phyloP scores from a whole-genome alignment of 1,284 basidiomycete species.

The Tremellales sp. region DNA sequence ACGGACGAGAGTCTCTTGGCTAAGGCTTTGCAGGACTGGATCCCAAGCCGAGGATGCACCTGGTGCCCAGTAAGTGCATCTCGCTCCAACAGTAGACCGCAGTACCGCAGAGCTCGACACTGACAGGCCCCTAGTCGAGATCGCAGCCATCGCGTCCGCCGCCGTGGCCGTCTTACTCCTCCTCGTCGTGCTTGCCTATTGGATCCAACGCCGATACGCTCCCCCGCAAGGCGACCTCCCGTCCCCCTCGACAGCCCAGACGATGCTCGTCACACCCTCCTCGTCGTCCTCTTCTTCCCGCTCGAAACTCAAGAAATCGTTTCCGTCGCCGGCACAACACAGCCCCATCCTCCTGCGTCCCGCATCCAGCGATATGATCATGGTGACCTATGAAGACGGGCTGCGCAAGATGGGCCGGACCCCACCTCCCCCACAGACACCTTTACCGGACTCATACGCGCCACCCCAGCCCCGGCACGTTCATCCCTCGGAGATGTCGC shows the following conservation, averaged over 20 bases:
- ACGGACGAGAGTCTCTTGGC: no score
- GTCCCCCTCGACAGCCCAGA: constrained; percentile 11
- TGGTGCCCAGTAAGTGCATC: no score
- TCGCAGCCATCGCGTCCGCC: constrained; percentile 28
- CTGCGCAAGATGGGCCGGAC: constrained; percentile 19
- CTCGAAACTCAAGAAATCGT: not conserved
- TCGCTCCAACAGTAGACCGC: no score
- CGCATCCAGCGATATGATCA: constrained; percentile 13
- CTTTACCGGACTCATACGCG: no score
- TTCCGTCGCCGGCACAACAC: not conserved
- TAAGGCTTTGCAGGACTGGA: no score
- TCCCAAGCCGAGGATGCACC: no score
- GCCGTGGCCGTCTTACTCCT: constrained; percentile 23
- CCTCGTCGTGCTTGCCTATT: constrained; percentile 6
- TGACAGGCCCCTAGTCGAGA: constrained; percentile 16
- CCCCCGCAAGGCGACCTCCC: not conserved
- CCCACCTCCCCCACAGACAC: constrained; percentile 12
- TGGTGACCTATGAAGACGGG: constrained; percentile 29
- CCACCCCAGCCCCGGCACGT: no score
- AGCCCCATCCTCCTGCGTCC: not conserved
- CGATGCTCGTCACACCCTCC: constrained; percentile 13
- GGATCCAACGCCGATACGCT: not conserved
- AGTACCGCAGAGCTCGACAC: not conserved
- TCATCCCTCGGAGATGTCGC: no score
- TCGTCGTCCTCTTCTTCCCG: not conserved